phyloP scores from a whole-genome alignment of 164 flowering plant genomes.

The Vitis rotundifolia region DNA sequence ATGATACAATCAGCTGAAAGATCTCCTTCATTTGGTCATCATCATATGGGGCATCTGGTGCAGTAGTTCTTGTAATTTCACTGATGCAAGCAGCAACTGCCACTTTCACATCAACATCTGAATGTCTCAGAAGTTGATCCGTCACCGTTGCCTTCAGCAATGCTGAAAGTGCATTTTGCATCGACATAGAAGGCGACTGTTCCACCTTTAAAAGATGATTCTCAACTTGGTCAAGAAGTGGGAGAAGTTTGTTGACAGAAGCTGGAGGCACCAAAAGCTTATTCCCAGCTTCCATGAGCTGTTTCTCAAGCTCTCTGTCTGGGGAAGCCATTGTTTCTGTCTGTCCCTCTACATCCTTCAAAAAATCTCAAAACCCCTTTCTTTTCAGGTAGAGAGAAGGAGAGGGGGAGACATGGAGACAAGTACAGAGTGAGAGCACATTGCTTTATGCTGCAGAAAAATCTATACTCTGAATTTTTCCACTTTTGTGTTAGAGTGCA shows the following conservation, averaged over 20 bases:
- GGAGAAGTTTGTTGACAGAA: constrained; percentile 44
- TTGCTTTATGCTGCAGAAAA: background rate
- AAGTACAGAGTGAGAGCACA: background rate
- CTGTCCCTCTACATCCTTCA: constrained; percentile 9
- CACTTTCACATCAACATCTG: constrained; percentile 66
- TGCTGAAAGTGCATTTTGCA: constrained; percentile 52
- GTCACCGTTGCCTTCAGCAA: constrained; percentile 58
- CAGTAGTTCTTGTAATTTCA: constrained; percentile 84
- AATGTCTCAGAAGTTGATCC: constrained; percentile 51
- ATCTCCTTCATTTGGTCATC: constrained; percentile 86
- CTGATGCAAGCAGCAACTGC: constrained; percentile 76
- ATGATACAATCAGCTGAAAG: constrained; percentile 64
- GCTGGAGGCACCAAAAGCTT: constrained; percentile 40
- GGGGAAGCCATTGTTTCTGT: constrained; percentile 24
- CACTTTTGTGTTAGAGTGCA: background rate
- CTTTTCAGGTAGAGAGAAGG: background rate
- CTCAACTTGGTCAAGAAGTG: constrained; percentile 59
- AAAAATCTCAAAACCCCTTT: background rate
- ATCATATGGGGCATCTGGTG: constrained; percentile 78
- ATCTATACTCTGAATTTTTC: background rate
- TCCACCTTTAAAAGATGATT: constrained; percentile 51
- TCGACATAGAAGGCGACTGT: constrained; percentile 66
- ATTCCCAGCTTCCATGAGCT: constrained; percentile 47
- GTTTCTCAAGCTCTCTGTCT: constrained; percentile 40
- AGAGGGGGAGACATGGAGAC: background rate